Base-by-base conservation (phyloP, 257 asterid genomes). In the Solanum dulcamara region DNA sequence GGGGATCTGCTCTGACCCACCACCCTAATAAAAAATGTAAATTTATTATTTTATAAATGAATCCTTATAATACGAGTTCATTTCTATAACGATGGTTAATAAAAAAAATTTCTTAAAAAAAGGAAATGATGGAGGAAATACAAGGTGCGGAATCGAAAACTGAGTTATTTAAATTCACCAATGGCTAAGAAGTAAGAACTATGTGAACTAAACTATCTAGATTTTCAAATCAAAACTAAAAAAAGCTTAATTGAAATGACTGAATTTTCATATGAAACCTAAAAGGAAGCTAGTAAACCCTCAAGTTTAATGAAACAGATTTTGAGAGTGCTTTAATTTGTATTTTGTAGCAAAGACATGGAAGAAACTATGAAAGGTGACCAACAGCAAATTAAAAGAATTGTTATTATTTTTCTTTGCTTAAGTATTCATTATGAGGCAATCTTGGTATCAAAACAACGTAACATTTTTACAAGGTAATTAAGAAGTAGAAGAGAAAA, bases 241-340 rank as follows among this genome's bases (percentile, higher is more conserved):
- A 26, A n/a, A 11, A 10, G 6, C 4, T 24, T 15, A 24, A 60
- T 60, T 33, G 12, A 60, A 10, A 7, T 24, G 8, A 60, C 35
- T 24, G 24, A 6, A 3, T 11, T 24, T 1, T 4, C 33, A 2
- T 1, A 11, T 8, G 18, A 60, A 7, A 60, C 0, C 0, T 0
- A 11, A 60, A 60, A 60, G 4, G 1, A 24, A 24, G 33, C 18
- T 24, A 60, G 18, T 3, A 3, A 60, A 60, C 18, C 35, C 1
- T 60, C 26, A 30, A 66, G 40, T 30, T 30, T 28, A 53, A 18
- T 64, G 20, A 64, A 28, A 10, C 22, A 28, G 17, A 64, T 64
- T 64, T 0, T 4, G 42, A 15, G 22, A 67, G 75, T 14, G 32
- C 38, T 67, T 15, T 67, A 11, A 26, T 62, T 35, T 70, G 30